Evolutionary conservation across 768 basidiomycete species (phyloP).

Genomic region (Phylloporus arenicola): DNA sequence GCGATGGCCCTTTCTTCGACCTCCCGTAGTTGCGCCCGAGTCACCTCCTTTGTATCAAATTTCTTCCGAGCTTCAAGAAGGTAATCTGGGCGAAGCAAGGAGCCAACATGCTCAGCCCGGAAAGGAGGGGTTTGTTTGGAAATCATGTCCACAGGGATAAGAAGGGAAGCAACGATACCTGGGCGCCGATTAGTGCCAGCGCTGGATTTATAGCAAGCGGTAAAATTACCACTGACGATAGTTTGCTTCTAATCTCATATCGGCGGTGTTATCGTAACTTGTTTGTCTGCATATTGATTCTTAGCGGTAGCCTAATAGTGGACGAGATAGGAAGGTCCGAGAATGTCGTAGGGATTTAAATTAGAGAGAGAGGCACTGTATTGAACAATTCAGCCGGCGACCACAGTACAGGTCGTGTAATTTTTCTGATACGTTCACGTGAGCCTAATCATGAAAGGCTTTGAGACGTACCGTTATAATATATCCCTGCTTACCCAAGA

Average conservation of each 20-base stretch:
- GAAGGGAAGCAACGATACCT: background rate
- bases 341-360: background rate
- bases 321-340: background rate
- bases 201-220: background rate
- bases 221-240: background rate
- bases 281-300: background rate
- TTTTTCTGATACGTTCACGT: no score
- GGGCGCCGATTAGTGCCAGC: background rate
- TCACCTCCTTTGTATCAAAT: constrained; percentile 32
- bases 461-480: no score
- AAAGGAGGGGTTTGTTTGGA: constrained; percentile 35
- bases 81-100: constrained; percentile 37
- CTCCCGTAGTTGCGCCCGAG: constrained; percentile 30
- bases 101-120: constrained; percentile 43
- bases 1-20: constrained; percentile 38
- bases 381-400: background rate
- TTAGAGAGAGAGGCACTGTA: background rate
- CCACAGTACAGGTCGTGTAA: background rate
- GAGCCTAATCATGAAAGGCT: no score
- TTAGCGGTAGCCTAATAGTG: background rate
- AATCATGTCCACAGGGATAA: constrained; percentile 7
- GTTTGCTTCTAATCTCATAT: background rate
- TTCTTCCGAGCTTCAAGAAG: constrained; percentile 35
- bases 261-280: background rate
- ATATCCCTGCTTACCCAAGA: no score